Evolutionary conservation across 2,329 filamentous ascomycete genomes (phyloP).

Genomic region (Phoma herbarum): DNA sequence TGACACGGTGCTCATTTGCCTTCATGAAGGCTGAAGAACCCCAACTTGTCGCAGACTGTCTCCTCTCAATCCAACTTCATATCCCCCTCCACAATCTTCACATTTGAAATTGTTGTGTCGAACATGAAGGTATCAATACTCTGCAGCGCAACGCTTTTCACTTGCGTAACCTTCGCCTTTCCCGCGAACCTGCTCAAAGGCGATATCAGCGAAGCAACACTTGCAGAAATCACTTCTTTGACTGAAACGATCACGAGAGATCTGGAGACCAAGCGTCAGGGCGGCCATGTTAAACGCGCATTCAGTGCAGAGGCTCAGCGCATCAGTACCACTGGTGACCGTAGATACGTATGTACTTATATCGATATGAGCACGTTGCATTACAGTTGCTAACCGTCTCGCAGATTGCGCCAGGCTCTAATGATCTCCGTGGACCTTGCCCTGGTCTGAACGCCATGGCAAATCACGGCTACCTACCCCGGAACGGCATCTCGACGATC

Average conservation of each 20-base stretch:
- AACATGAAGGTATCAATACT: constrained; percentile 25
- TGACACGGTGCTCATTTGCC: not conserved
- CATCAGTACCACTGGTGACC: constrained; percentile 23
- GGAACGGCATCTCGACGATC: constrained; percentile 26
- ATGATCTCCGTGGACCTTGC: constrained; percentile 26
- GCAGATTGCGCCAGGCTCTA: constrained; percentile 16
- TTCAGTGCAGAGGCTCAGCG: constrained; percentile 30
- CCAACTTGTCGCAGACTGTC: not conserved
- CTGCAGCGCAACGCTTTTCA: constrained; percentile 26
- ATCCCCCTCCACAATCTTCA: not conserved
- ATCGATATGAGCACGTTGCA: not conserved
- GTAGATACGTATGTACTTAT: constrained; percentile 20
- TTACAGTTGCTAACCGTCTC: constrained; percentile 3
- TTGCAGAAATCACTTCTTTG: constrained; percentile 25
- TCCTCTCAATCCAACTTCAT: not conserved
- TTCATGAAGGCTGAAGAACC: constrained; percentile 1
- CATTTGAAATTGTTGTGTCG: not conserved
- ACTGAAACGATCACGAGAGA: constrained; percentile 24
- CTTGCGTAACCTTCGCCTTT: constrained; percentile 25
- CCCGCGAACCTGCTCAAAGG: constrained; percentile 24
- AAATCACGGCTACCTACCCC: constrained; percentile 43
- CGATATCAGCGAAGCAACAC: constrained; percentile 25
- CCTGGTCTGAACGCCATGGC: constrained; percentile 41
- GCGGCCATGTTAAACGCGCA: constrained; percentile 21
- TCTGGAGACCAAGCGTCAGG: constrained; percentile 15